Base-by-base conservation (phyloP, 805 yeast genomes). In the Lachancea sp. region DNA sequence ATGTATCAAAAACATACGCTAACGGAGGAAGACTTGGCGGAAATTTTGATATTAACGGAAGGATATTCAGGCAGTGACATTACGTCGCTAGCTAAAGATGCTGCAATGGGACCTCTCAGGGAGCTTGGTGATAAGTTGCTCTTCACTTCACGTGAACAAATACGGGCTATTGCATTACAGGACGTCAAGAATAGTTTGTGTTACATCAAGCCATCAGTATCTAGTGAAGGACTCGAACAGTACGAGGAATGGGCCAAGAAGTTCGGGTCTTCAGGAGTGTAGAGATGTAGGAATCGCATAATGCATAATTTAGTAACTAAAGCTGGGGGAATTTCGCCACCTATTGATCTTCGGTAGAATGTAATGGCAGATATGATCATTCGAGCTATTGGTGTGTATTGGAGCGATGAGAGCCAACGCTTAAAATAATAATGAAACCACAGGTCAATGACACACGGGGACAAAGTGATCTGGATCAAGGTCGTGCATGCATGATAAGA, bases 71-170 rank as follows among this genome's bases (percentile, higher is more conserved):
- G 97, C 1, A 81, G 94, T 48, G 98, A 90, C 62, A 77, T 90
- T 35, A 92, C 97, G 0, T 94, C 97, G 1, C 66, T 90, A 47
- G 96, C 97, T 2, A 92, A 92, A 62, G 98, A 90, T 56, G 94
- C 96, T 2, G 97, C 98, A 1, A 89, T 90, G 97, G 96, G 96
- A 1, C 97, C 98, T 1, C 67, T 92, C 26, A 71, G 98, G 47
- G 82, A 87, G 29, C 65, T 90, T 18, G 97, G 97, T 2, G 97
- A 90, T 44, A 78, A 81, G 34, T 71, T 90, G 41, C 68, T 90
- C 47, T 65, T 70, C 30, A 74, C 78, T 0, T 70, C 85, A 2
- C 78, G 86, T 25, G 85, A 82, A 40, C 78, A 77, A 44, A 88
- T 90, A 41, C 68, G 97, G 40, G 80, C 95, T 0, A 76, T 92